Evolutionary conservation across 176 grass and related monocot species (phyloP).

Genomic region (Alloteropsis semialata): DNA sequence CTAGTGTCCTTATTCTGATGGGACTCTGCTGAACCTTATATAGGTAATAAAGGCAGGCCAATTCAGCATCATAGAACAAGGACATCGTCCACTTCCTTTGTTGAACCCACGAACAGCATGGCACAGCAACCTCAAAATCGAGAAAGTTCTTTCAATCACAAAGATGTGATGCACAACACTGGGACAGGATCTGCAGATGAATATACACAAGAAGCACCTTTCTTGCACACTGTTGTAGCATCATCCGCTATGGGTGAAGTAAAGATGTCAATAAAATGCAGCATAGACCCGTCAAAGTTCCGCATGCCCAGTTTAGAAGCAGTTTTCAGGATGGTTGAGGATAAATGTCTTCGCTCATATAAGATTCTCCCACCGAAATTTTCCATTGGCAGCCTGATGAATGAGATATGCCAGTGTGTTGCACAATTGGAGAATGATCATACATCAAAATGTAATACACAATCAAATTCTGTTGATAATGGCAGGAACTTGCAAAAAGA

Average conservation of each 20-base stretch:
- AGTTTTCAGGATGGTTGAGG: slow-evolving; percentile 60
- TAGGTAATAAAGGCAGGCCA: slow-evolving; percentile 26
- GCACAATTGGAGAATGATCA: slow-evolving; percentile 29
- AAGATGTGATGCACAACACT: slow-evolving; percentile 4
- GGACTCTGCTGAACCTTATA: not conserved
- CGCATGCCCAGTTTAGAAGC: slow-evolving; percentile 46
- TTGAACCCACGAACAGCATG: not conserved
- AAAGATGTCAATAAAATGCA: slow-evolving; percentile 51
- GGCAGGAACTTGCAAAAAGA: not conserved
- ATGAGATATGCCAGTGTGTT: slow-evolving; percentile 63
- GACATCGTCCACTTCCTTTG: not conserved
- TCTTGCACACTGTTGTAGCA: slow-evolving; percentile 44
- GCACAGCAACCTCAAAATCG: not conserved
- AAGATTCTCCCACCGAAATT: slow-evolving; percentile 55
- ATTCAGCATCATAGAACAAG: slow-evolving; percentile 3
- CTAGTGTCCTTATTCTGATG: slow-evolving; percentile 22
- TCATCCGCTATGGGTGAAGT: slow-evolving; percentile 62
- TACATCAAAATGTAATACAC: slow-evolving; percentile 20
- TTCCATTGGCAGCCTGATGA: slow-evolving; percentile 52
- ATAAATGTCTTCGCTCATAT: slow-evolving; percentile 53
- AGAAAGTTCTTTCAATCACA: not conserved
- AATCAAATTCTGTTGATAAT: not conserved
- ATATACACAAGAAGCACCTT: slow-evolving; percentile 28
- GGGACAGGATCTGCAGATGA: slow-evolving; percentile 15
- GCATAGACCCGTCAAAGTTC: slow-evolving; percentile 39